Percentiles rank a stretch among this genome's conserved stretches.
phyloP scores from a whole-genome alignment of 345 rosid genomes.

The Acer saccharum region DNA sequence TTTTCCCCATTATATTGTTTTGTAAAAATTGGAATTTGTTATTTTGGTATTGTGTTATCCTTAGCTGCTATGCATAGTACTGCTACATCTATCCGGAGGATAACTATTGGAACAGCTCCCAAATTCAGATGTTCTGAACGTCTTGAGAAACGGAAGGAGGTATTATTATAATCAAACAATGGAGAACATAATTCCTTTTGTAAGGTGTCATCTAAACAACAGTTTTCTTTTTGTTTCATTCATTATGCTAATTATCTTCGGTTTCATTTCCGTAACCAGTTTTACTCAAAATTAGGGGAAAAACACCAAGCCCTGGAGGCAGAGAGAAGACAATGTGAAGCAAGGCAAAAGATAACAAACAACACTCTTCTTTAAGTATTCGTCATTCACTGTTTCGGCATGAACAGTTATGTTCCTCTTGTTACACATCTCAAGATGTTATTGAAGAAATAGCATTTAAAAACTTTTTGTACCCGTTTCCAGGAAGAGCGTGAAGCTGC shows the following conservation, averaged over 20 bases:
- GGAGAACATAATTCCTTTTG: slow-evolving; percentile 12
- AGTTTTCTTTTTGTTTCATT: slow-evolving; percentile 15
- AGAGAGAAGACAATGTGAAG: slow-evolving; percentile 72
- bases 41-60: slow-evolving; percentile 39
- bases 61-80: slow-evolving; percentile 60
- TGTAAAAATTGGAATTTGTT: slow-evolving; percentile 3
- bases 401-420: not conserved
- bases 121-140: slow-evolving; percentile 77
- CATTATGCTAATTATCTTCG: slow-evolving; percentile 19
- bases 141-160: slow-evolving; percentile 94
- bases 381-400: not conserved
- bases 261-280: slow-evolving; percentile 43
- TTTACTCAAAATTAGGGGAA: slow-evolving; percentile 79
- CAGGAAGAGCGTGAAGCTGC: slow-evolving; percentile 99
- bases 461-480: slow-evolving; percentile 18
- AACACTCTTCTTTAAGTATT: not conserved
- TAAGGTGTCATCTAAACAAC: not conserved
- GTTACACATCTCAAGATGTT: not conserved
- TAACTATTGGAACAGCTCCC: slow-evolving; percentile 90
- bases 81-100: slow-evolving; percentile 64
- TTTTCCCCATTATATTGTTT: not conserved
- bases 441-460: not conserved
- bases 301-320: slow-evolving; percentile 82
- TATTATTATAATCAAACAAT: slow-evolving; percentile 20
- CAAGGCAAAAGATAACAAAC: slow-evolving; percentile 71